Percentiles rank a stretch among this genome's conserved stretches.
phyloP scores from a whole-genome alignment of 805 yeast genomes.

The Teunomyces stri region DNA sequence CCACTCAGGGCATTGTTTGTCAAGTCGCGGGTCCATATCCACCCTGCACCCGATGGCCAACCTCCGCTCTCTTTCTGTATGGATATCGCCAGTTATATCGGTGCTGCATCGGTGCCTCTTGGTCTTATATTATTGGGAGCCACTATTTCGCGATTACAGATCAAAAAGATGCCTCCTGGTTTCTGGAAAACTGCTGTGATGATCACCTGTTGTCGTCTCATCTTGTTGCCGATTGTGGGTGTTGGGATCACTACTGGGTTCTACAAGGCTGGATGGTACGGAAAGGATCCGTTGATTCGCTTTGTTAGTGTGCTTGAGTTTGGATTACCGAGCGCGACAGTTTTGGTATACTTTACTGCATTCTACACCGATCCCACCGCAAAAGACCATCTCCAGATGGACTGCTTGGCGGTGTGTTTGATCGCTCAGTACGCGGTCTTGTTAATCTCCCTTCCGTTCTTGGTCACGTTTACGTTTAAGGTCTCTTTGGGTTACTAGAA shows the following conservation, averaged over 20 bases:
- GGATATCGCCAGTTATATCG: constrained; percentile 77
- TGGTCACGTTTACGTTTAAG: constrained; percentile 66
- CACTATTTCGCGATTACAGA: constrained; percentile 72
- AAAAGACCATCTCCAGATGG: constrained; percentile 65
- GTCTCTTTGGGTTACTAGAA: constrained; percentile 37
- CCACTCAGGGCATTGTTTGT: constrained; percentile 62
- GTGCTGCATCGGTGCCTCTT: constrained; percentile 84
- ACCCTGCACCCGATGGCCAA: constrained; percentile 75
- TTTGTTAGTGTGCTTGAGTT: constrained; percentile 73
- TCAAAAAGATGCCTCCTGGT: constrained; percentile 61
- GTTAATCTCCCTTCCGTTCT: constrained; percentile 68
- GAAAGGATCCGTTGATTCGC: constrained; percentile 57
- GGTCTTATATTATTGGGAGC: constrained; percentile 85
- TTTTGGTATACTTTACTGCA: constrained; percentile 85
- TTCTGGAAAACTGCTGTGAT: constrained; percentile 65
- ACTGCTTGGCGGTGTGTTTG: constrained; percentile 74
- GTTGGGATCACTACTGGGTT: constrained; percentile 57
- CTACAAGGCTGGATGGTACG: constrained; percentile 60
- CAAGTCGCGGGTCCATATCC: constrained; percentile 46
- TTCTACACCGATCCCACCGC: constrained; percentile 69
- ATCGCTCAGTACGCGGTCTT: constrained; percentile 71
- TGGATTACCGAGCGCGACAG: constrained; percentile 85
- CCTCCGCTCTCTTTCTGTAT: constrained; percentile 85
- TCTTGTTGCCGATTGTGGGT: constrained; percentile 78
- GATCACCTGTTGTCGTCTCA: constrained; percentile 57